Percentiles rank a stretch among this genome's conserved stretches.
Conservation (phyloP, 2,329 filamentous ascomycete species). For the Cladobotryum mycophilum region DNA sequence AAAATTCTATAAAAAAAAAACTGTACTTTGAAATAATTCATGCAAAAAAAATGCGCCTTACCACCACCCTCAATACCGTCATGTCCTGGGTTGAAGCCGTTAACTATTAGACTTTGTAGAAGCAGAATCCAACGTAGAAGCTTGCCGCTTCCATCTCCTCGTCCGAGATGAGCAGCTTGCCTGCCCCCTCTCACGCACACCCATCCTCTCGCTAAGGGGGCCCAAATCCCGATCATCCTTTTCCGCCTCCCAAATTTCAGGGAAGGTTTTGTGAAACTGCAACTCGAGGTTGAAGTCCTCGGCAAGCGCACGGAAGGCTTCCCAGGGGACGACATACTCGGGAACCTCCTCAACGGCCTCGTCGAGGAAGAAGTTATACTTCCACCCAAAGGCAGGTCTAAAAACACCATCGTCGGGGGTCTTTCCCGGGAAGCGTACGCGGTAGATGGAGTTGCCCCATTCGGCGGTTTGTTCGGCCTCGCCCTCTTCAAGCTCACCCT, state of each 20-base stretch:
- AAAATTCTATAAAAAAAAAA: background rate
- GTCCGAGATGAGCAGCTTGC: constrained; percentile 63
- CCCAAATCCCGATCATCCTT: constrained; percentile 79
- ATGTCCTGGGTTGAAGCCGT: background rate
- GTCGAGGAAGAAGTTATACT: constrained; percentile 92
- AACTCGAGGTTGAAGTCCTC: constrained; percentile 96
- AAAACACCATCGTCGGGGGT: constrained; percentile 85
- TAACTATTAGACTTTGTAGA: constrained; percentile 75
- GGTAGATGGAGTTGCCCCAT: constrained; percentile 93
- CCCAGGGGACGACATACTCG: constrained; percentile 97
- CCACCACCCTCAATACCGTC: too few species aligned
- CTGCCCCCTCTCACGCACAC: constrained; percentile 67
- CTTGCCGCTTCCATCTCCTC: constrained; percentile 89
- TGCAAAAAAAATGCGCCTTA: background rate
- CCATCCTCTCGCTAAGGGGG: constrained; percentile 90
- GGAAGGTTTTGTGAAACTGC: constrained; percentile 86
- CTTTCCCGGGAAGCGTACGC: constrained; percentile 77
- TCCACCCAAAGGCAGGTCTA: constrained; percentile 93
- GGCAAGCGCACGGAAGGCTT: constrained; percentile 89
- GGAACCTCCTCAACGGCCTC: constrained; percentile 95
- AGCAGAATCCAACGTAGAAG: constrained; percentile 94
- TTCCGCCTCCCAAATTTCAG: constrained; percentile 86
- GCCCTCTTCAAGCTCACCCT: constrained; percentile 52
- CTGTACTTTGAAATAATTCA: background rate
- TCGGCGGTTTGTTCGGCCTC: constrained; percentile 60